phyloP scores from a whole-genome alignment of 345 rosid genomes.

The Abelmoschus esculentus region DNA sequence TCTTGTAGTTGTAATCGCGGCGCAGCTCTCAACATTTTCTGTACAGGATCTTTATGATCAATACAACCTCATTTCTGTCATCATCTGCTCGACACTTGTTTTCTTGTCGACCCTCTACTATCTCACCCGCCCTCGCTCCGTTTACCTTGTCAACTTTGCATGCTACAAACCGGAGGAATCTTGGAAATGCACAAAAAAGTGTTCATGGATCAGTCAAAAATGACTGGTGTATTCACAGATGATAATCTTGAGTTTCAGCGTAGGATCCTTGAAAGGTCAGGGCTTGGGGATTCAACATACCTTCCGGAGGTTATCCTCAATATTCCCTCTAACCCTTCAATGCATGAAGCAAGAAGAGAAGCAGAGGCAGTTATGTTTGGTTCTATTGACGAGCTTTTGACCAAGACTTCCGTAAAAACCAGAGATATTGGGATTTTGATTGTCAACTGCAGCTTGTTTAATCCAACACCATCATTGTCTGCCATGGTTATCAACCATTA shows the following conservation, averaged over 20 bases:
- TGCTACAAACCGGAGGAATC: constrained; percentile 37
- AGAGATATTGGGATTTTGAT: constrained; percentile 42
- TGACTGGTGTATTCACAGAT: constrained; percentile 29
- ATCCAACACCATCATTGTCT: too few relatives aligned
- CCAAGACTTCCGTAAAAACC: constrained; percentile 33
- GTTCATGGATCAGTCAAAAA: constrained; percentile 28
- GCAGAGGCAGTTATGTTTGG: constrained; percentile 47
- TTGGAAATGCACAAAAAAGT: constrained; percentile 29
- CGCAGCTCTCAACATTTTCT: constrained; percentile 35
- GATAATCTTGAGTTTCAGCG: constrained; percentile 38
- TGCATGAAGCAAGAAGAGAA: constrained; percentile 42
- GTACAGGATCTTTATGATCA: constrained; percentile 29
- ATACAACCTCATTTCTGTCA: constrained; percentile 39
- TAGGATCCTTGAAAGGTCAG: constrained; percentile 44
- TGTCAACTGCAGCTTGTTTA: constrained; percentile 39
- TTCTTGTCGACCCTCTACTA: constrained; percentile 37
- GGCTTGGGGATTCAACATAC: constrained; percentile 47
- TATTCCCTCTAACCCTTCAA: constrained; percentile 39
- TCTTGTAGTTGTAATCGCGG: constrained; percentile 25
- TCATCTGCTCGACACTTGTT: constrained; percentile 36
- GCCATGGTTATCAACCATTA: too few relatives aligned
- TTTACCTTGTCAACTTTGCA: constrained; percentile 37
- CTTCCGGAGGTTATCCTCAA: constrained; percentile 33
- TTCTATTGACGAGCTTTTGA: constrained; percentile 40
- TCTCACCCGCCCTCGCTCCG: constrained; percentile 37